Percentiles rank a stretch among this genome's conserved stretches.
Evolutionary conservation across 768 basidiomycete species (phyloP).

Genomic region (Phaeotremella fagi): DNA sequence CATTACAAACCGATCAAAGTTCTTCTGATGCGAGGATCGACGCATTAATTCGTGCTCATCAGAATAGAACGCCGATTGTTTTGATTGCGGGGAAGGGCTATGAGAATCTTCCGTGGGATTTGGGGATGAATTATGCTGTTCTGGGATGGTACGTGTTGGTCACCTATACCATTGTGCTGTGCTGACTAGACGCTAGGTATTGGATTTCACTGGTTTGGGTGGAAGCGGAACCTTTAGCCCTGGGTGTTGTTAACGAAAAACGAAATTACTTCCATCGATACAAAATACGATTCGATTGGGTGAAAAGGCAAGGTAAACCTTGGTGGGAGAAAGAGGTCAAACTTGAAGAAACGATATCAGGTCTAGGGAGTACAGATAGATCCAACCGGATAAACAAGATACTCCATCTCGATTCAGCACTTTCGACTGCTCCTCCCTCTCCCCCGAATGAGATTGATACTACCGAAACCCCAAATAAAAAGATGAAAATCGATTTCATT

Average conservation of each 20-base stretch:
- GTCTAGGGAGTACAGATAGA: too few relatives aligned
- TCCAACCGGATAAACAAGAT: too few relatives aligned
- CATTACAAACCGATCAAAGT: slow-evolving; percentile 31
- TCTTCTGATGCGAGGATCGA: slow-evolving; percentile 24
- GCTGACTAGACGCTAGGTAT: slow-evolving; percentile 20
- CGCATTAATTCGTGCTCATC: slow-evolving; percentile 20
- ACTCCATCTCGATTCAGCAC: too few relatives aligned
- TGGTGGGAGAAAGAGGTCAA: slow-evolving; percentile 29
- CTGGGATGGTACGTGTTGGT: slow-evolving; percentile 33
- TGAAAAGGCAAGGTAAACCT: slow-evolving; percentile 29
- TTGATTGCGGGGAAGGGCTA: slow-evolving; percentile 37
- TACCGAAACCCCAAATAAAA: not conserved
- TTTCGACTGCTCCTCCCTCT: not conserved
- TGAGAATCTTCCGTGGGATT: slow-evolving; percentile 26
- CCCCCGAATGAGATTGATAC: not conserved
- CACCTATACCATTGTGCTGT: too few relatives aligned
- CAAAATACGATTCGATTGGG: slow-evolving; percentile 43
- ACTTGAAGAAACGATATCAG: too few relatives aligned
- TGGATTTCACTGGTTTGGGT: slow-evolving; percentile 36
- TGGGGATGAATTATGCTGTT: slow-evolving; percentile 30
- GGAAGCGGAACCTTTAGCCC: slow-evolving; percentile 27
- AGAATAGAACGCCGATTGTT: slow-evolving; percentile 25
- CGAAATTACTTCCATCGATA: slow-evolving; percentile 27
- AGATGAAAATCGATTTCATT: not conserved
- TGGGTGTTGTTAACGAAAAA: slow-evolving; percentile 1